Evolutionary conservation across 768 basidiomycete genomes (phyloP).

Genomic region (Epithele typhae): DNA sequence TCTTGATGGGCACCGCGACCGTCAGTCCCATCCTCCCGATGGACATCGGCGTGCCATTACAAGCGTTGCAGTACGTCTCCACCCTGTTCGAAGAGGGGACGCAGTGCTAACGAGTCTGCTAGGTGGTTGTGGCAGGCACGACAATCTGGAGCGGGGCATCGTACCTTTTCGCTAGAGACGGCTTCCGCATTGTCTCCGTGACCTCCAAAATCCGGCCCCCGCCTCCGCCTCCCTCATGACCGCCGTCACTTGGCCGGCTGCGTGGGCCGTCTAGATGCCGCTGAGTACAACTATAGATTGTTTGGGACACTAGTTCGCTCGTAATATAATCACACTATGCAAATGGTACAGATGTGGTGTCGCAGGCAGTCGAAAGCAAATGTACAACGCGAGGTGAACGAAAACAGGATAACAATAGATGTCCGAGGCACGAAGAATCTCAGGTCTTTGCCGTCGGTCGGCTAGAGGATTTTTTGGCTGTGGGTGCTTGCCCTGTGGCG

Average conservation of each 20-base stretch:
- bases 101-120: too few relatives aligned
- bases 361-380: not conserved
- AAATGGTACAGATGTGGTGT: not conserved
- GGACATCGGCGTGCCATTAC: constrained; percentile 51
- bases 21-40: constrained; percentile 72
- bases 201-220: constrained; percentile 7
- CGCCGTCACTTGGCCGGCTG: too few relatives aligned
- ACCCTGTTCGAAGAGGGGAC: too few relatives aligned
- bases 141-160: constrained; percentile 91
- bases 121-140: constrained; percentile 87
- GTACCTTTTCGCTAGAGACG: constrained; percentile 72
- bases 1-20: constrained; percentile 88
- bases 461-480: not conserved
- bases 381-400: not conserved
- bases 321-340: not conserved
- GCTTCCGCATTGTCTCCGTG: constrained; percentile 48
- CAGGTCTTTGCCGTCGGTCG: not conserved
- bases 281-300: too few relatives aligned
- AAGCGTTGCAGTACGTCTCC: constrained; percentile 77
- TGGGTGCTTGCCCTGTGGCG: not conserved
- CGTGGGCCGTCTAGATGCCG: too few relatives aligned
- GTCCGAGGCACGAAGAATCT: not conserved
- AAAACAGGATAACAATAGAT: not conserved
- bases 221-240: not conserved
- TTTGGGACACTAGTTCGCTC: too few relatives aligned